Base-by-base conservation (phyloP, 768 basidiomycete genomes). In the Suillus weaverae region DNA sequence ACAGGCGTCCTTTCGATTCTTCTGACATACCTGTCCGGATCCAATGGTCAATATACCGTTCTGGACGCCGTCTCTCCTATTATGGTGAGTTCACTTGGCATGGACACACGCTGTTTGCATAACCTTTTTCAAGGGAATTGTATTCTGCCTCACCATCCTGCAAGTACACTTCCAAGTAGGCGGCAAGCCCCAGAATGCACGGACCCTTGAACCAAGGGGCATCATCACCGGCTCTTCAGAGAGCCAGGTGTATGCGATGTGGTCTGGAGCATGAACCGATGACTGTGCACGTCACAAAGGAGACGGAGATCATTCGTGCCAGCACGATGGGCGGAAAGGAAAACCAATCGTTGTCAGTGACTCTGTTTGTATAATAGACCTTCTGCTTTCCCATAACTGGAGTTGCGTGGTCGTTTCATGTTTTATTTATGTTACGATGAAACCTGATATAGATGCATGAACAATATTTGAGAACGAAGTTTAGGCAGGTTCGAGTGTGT, bases 141-240 rank as follows among this genome's bases (percentile, higher is more conserved):
- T 39, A 30, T 62, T 62, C 51, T 62, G 48, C 18, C 62, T 62
- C 57, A 62, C 60, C 36, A 62, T 56, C 16, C n/a, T 62, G 32
- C 62, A 62, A 62, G 51, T 62, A 35, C 62, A 56, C 62, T 62
- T 62, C n/a, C 56, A 61, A n/a, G n/a, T 62, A 14, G 62, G 62
- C 6, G 13, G n/a, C 33, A 62, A 56, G 33, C 13, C 30, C 48
- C 6, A 5, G 3, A n/a, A 14, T 14, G 0, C 20, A 60, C 54
- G 13, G 35, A 2, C 54, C 5, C n/a, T 3, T 32, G 50, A 51
- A 30, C 50, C 30, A 18, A 32, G 30, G 50, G 8, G 30, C 8
- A 7, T 32, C 0, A n/a, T n/a, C 50, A 16, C 22, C 6, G 11
- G 1, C 35, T 36, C 35, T 22, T 22, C 13, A 35, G 54, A 55